Evolutionary conservation across 495 filamentous ascomycete species (phyloP).

Genomic region (Thermothielavioides terrestris): DNA sequence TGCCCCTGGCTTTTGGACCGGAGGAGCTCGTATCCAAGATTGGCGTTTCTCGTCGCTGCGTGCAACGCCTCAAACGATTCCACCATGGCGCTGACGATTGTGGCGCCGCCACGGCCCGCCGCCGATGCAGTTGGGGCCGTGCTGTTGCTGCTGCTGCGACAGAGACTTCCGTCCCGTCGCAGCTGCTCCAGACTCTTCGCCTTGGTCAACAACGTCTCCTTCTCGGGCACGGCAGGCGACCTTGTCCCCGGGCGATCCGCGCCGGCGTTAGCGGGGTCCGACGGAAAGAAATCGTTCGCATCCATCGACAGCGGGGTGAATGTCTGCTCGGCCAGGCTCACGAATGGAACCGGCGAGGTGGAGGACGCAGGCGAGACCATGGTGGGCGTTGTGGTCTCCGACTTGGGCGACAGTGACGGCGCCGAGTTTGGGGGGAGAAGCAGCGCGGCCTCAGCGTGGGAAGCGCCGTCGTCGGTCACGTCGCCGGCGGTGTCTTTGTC

Average conservation of each 20-base stretch:
- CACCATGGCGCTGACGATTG: conserved; percentile 24
- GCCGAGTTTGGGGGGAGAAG: conserved; percentile 1
- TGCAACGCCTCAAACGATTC: conserved; percentile 27
- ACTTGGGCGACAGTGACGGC: conserved; percentile 15
- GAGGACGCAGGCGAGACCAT: conserved; percentile 14
- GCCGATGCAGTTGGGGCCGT: conserved; percentile 11
- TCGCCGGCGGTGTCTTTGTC: conserved; percentile 27
- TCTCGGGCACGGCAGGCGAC: neutral
- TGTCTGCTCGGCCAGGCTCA: conserved; percentile 27
- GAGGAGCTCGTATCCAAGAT: conserved; percentile 19
- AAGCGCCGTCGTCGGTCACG: conserved; percentile 24
- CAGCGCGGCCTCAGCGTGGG: neutral
- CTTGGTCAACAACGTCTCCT: conserved; percentile 5
- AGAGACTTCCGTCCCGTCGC: conserved; percentile 16
- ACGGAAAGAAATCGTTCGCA: conserved; percentile 20
- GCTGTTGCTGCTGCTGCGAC: conserved; percentile 22
- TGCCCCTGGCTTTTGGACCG: conserved; percentile 13
- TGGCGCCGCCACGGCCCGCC: too few relatives aligned
- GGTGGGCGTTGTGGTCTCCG: conserved; percentile 12
- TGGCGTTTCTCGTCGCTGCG: conserved; percentile 10
- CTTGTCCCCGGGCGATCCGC: too few relatives aligned
- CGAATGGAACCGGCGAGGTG: conserved; percentile 19
- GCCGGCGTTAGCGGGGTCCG: conserved; percentile 18
- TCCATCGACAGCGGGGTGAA: conserved; percentile 41
- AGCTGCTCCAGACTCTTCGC: conserved; percentile 6